Evolutionary conservation across 2,329 filamentous ascomycete species (phyloP), one percentile per base, ranked within the genome.

Genomic region (Calonectria ilicicola): DNA sequence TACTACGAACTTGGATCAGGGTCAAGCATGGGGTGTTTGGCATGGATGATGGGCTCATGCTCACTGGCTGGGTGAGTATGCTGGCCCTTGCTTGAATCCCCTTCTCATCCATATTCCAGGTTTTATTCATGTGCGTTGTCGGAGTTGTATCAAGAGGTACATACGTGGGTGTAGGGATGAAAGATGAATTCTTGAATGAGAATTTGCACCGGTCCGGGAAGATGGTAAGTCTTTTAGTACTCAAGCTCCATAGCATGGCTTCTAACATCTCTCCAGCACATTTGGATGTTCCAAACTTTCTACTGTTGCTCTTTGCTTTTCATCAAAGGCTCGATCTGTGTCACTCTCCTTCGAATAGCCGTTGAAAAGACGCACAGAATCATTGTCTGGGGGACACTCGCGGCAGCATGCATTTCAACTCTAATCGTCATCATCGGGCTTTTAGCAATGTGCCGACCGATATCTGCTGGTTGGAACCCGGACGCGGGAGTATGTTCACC

Each of bases 271-370:
- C 9, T 8, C 17, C 17, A 60, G 53, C 32, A 60, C 53, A 60
- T 60, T 7, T 60, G 53, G 53, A 21, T 60, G 21, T 60, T 42
- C 40, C 53, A 60, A 21, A 17, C 38, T 3, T 60, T 60, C 21
- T 60, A 60, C 21, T 60, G 53, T 3, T 60, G 14, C 35, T 60
- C 53, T 12, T 10, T 60, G 21, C 35, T 60, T 6, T 60, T 60
- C 17, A 60, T 60, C 21, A 60, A 60, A n/a, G 32, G 21, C 3
- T 60, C 53, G 2, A 81, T 81, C 21, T 78, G 80, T 44, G 74
- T 80, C 1, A 80, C 78, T 0, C 77, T 81, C 49, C 73, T 81
- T 3, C 79, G 80, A 15, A 81, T 81, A 4, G 73, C 80, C 14
- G 75, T 42, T 27, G 58, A 75, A 44, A 5, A 70, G 0, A 73